Conservation (phyloP, 805 yeast species). For the Suhomyces sp. region DNA sequence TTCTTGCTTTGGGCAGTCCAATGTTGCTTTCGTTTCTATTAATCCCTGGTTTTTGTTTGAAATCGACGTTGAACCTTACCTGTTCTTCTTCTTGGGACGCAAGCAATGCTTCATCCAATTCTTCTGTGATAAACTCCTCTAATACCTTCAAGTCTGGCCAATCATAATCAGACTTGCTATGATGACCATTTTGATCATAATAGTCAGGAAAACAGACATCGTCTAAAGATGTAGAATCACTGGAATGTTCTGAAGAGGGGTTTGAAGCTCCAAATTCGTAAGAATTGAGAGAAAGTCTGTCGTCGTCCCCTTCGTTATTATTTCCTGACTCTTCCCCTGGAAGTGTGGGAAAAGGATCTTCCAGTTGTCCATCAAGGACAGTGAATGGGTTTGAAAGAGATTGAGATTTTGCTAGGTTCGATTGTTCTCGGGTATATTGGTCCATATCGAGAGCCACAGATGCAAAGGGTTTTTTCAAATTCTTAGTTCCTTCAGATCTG, state of each 20-base stretch:
- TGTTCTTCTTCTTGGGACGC: constrained; percentile 19
- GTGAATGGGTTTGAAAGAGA: constrained; percentile 13
- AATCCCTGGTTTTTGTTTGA: constrained; percentile 17
- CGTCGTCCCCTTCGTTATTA: constrained; percentile 19
- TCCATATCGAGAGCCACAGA: constrained; percentile 43
- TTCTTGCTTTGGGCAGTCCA: constrained; percentile 11
- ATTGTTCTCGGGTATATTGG: constrained; percentile 33
- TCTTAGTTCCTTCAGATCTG: neutral
- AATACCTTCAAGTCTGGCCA: constrained; percentile 88
- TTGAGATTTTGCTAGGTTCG: constrained; percentile 14
- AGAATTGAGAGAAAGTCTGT: constrained; percentile 19
- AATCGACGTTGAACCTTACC: constrained; percentile 33
- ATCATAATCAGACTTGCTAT: constrained; percentile 23
- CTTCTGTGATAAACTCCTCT: constrained; percentile 76
- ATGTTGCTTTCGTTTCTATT: neutral
- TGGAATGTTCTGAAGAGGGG: constrained; percentile 60
- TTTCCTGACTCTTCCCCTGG: constrained; percentile 6
- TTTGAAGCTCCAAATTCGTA: constrained; percentile 54
- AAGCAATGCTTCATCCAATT: constrained; percentile 41
- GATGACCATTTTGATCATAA: constrained; percentile 33
- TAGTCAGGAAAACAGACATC: constrained; percentile 92
- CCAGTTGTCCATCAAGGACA: constrained; percentile 1
- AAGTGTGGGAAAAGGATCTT: too few relatives aligned
- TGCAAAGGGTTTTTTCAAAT: constrained; percentile 13
- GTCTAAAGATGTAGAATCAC: constrained; percentile 72